A percentile compares a stretch with the other conserved stretches of the same genome.
Evolutionary conservation across 805 yeast species (phyloP).

Genomic region (Pichia rugopelliculosa): DNA sequence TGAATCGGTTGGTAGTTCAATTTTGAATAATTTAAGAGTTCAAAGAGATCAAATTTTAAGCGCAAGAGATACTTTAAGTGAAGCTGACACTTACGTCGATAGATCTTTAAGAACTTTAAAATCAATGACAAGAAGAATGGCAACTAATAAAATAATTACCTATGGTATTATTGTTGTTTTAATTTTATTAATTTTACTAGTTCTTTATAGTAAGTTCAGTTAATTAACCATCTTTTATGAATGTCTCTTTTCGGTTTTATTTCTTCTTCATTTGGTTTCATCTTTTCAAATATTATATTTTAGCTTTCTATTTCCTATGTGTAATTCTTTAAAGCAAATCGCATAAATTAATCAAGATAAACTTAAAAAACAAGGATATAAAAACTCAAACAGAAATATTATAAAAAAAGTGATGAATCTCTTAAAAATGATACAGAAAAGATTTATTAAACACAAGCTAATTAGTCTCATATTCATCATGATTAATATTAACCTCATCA

Average conservation of each 20-base stretch:
- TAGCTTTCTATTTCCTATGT: neutral
- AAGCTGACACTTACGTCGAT: slow-evolving; percentile 92
- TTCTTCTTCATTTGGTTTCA: neutral
- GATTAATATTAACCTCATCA: slow-evolving; percentile 38
- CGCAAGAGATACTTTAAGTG: slow-evolving; percentile 76
- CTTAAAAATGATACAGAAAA: no score
- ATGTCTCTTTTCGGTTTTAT: neutral
- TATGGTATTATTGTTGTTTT: slow-evolving; percentile 88
- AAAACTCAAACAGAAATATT: neutral
- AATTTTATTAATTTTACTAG: slow-evolving; percentile 72
- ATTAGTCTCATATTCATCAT: slow-evolving; percentile 54
- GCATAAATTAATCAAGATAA: no score
- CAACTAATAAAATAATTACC: slow-evolving; percentile 84
- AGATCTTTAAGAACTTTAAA: slow-evolving; percentile 78
- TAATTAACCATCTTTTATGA: slow-evolving; percentile 32
- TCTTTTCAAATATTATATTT: neutral
- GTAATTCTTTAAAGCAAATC: no score
- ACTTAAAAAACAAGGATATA: neutral
- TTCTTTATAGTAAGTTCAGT: slow-evolving; percentile 73
- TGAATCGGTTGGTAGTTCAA: slow-evolving; percentile 84
- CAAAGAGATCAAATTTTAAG: slow-evolving; percentile 90
- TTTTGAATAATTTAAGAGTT: slow-evolving; percentile 78
- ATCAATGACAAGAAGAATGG: slow-evolving; percentile 86
- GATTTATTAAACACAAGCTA: neutral
- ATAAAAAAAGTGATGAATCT: neutral